phyloP scores from a whole-genome alignment of 768 basidiomycete genomes.

The Peribolospora baueri region DNA sequence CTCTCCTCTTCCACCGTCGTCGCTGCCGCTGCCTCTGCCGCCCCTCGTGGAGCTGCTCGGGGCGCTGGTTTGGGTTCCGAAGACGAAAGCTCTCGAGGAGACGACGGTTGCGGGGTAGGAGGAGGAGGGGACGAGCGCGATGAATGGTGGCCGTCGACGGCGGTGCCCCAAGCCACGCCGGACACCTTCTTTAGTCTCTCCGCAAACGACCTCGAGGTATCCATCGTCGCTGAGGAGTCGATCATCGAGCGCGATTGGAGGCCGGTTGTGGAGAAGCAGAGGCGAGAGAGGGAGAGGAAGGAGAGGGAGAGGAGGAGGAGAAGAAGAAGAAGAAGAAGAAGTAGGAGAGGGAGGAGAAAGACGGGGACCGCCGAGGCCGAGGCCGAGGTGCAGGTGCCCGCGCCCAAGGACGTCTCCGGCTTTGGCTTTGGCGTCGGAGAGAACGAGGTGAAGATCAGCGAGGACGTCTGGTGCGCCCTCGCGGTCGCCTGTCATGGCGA shows the following conservation, averaged over 20 bases:
- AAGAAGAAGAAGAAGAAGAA: not conserved
- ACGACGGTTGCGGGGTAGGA: no score
- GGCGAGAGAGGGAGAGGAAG: not conserved
- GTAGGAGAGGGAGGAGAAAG: not conserved
- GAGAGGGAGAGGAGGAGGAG: not conserved
- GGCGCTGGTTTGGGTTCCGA: no score
- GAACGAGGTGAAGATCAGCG: conserved; percentile 38
- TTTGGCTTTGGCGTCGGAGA: not conserved
- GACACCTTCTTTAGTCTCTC: conserved; percentile 44
- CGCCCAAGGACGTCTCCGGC: not conserved
- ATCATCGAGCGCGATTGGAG: conserved; percentile 19
- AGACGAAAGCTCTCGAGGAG: no score
- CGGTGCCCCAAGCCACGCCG: conserved; percentile 16
- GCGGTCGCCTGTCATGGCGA: conserved; percentile 61
- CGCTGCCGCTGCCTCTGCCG: no score
- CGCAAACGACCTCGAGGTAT: conserved; percentile 55
- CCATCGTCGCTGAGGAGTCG: conserved; percentile 10
- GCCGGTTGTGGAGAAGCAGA: conserved; percentile 13
- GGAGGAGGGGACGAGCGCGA: no score
- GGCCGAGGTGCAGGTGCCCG: not conserved
- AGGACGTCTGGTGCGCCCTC: conserved; percentile 51
- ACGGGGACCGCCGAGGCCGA: not conserved
- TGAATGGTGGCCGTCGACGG: conserved; percentile 19
- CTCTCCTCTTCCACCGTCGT: no score
- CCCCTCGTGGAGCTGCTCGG: no score